Evolutionary conservation across 768 basidiomycete species (phyloP).

Genomic region (Dioszegia aurantiaca): DNA sequence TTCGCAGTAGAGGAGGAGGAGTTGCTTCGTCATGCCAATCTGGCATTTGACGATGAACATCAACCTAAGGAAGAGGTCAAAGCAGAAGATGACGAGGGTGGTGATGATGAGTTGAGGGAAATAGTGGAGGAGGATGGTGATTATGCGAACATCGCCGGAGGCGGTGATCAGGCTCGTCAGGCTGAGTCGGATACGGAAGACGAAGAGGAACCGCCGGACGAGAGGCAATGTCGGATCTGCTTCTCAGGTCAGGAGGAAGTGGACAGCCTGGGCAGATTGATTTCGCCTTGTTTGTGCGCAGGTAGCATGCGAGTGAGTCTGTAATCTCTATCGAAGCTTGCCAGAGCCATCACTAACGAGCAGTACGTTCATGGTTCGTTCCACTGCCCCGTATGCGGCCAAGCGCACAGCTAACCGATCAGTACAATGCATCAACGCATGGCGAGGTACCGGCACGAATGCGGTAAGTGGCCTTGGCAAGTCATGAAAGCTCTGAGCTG

Average conservation of each 20-base stretch:
- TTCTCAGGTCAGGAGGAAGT: constrained; percentile 63
- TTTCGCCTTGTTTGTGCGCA: constrained; percentile 74
- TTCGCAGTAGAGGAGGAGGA: constrained; percentile 10
- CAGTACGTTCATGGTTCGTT: constrained; percentile 48
- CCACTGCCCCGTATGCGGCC: background rate
- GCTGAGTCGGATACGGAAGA: constrained; percentile 14
- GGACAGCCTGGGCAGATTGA: constrained; percentile 66
- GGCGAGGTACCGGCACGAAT: constrained; percentile 44
- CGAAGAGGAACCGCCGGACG: constrained; percentile 27
- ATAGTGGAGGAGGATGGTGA: constrained; percentile 13
- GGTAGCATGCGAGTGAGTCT: constrained; percentile 67
- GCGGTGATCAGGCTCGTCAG: background rate
- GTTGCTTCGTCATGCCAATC: background rate
- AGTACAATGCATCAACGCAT: constrained; percentile 47
- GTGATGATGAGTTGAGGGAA: constrained; percentile 12
- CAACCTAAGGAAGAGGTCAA: background rate
- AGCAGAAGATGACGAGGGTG: constrained; percentile 1
- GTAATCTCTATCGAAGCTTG: background rate
- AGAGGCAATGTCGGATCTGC: constrained; percentile 69
- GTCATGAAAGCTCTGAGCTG: constrained; percentile 6
- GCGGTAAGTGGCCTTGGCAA: constrained; percentile 26
- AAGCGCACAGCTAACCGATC: background rate
- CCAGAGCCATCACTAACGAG: constrained; percentile 7
- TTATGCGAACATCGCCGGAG: constrained; percentile 1
- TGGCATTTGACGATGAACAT: background rate